A percentile compares a stretch with the other conserved stretches of the same genome.
Conservation (phyloP, 2,329 filamentous ascomycete species). For the Escovopsis sp. region DNA sequence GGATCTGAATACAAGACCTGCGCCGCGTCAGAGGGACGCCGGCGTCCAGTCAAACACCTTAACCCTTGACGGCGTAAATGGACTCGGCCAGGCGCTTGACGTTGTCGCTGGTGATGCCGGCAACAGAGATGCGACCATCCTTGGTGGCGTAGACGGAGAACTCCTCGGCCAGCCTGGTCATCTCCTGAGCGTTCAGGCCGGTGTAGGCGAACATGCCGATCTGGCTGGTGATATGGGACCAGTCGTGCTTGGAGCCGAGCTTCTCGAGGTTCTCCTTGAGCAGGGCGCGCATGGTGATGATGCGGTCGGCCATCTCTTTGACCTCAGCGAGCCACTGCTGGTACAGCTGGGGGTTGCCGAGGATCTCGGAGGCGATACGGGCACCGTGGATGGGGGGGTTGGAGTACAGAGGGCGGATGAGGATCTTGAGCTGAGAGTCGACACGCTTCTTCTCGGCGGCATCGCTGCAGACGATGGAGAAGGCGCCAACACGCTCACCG, state of each 20-base stretch:
- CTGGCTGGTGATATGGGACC: constrained; percentile 96
- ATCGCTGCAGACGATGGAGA: constrained; percentile 77
- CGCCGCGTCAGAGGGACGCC: too few relatives aligned
- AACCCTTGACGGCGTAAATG: constrained; percentile 72
- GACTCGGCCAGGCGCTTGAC: constrained; percentile 68
- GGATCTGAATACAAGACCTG: too few relatives aligned
- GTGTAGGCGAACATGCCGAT: constrained; percentile 99
- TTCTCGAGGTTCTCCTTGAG: constrained; percentile 92
- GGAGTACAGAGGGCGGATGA: constrained; percentile 93
- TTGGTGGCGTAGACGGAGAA: constrained; percentile 96
- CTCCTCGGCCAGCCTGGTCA: constrained; percentile 83
- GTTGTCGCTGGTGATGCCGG: constrained; percentile 67
- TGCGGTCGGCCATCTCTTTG: constrained; percentile 97
- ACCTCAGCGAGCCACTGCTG: constrained; percentile 92
- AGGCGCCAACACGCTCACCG: constrained; percentile 93
- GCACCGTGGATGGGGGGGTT: constrained; percentile 96
- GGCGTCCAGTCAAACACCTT: constrained; percentile 10
- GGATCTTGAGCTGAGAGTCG: constrained; percentile 95
- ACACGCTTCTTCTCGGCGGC: constrained; percentile 88
- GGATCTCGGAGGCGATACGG: constrained; percentile 81
- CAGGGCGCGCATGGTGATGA: constrained; percentile 93
- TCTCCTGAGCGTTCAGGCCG: constrained; percentile 77
- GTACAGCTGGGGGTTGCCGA: constrained; percentile 74
- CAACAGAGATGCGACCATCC: constrained; percentile 75
- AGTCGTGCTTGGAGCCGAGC: constrained; percentile 91